Conservation (phyloP, 169 alveolate species). For the Eimeria necatrix region DNA sequence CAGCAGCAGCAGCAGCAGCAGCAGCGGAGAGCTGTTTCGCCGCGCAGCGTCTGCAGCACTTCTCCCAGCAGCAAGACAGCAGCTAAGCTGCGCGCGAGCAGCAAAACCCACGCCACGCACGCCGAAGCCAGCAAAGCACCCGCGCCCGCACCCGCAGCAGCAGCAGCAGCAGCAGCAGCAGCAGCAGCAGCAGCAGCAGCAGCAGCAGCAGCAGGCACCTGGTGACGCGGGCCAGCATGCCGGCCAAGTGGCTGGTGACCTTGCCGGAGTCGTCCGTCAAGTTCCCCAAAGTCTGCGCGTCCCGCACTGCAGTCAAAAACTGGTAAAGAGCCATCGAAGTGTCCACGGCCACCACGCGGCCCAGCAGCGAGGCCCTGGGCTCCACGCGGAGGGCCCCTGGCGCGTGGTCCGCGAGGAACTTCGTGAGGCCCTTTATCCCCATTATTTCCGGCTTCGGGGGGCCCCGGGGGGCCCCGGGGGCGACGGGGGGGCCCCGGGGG, state of each 20-base stretch:
- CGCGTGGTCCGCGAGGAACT: conserved; percentile 83
- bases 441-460: not conserved
- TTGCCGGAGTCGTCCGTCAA: conserved; percentile 96
- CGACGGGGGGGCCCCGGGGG: too few species aligned
- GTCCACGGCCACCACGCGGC: conserved; percentile 96
- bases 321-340: conserved; percentile 97
- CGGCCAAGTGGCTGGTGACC: conserved; percentile 94
- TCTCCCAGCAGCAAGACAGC: not conserved
- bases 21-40: not conserved
- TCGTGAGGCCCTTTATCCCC: conserved; percentile 83
- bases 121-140: not conserved
- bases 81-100: too few species aligned
- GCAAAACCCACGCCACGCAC: not conserved
- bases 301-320: conserved; percentile 95
- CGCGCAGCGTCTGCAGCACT: not conserved
- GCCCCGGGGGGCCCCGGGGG: not conserved
- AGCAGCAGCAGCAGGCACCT: conserved; percentile 80
- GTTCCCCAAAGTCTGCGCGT: conserved; percentile 85
- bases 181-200: not conserved
- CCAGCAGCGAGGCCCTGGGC: conserved; percentile 89
- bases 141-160: too few species aligned
- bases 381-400: conserved; percentile 82
- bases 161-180: not conserved
- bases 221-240: conserved; percentile 92
- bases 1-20: conserved; percentile 80